Conservation (phyloP, 2,329 filamentous ascomycete genomes). For the Colletotrichum sp. region DNA sequence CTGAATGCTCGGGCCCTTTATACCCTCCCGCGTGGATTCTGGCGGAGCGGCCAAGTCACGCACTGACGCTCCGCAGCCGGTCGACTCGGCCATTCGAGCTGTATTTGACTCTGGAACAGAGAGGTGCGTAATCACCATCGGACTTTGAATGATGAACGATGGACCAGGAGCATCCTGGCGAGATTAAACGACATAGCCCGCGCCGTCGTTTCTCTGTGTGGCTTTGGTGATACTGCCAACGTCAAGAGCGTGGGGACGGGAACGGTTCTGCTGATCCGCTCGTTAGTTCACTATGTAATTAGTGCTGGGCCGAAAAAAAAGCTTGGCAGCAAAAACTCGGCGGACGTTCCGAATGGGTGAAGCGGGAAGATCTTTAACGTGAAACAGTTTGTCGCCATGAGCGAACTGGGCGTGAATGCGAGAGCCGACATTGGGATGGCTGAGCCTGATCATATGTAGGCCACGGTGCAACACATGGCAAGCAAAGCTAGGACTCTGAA, state of each 20-base stretch:
- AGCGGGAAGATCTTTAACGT: not conserved
- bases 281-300: not conserved
- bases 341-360: slow-evolving; percentile 10
- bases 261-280: not conserved
- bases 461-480: not conserved
- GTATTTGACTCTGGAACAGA: not conserved
- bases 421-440: not conserved
- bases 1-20: not conserved
- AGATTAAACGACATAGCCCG: not conserved
- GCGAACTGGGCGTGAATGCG: not conserved
- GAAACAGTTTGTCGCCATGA: not conserved
- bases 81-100: not conserved
- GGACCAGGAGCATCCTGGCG: not conserved
- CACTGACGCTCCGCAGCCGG: not conserved
- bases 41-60: not conserved
- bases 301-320: not conserved
- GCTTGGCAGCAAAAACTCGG: slow-evolving; percentile 14
- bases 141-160: not conserved
- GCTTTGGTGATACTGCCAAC: not conserved
- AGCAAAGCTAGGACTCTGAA: not conserved
- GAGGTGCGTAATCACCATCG: not conserved
- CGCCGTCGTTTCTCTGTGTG: slow-evolving; percentile 3
- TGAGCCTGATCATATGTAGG: not conserved
- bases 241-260: not conserved
- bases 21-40: not conserved